phyloP scores from a whole-genome alignment of 2,329 filamentous ascomycete species.

The Byssothecium circinans region DNA sequence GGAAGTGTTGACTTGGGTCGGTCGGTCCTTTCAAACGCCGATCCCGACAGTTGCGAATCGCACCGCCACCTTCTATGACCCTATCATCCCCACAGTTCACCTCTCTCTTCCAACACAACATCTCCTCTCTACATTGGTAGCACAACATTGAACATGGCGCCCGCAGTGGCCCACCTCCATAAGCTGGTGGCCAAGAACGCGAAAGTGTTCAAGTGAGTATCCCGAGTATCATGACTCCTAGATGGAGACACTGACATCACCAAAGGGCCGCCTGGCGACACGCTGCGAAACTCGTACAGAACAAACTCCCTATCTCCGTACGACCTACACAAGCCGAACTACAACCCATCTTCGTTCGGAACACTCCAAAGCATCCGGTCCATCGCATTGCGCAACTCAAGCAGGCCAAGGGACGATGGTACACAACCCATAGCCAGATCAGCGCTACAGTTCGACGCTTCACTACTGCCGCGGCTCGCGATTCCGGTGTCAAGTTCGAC shows the following conservation, averaged over 20 bases:
- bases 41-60: too few species aligned
- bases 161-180: slow-evolving; percentile 42
- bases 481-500: slow-evolving; percentile 49
- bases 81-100: too few species aligned
- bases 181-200: slow-evolving; percentile 46
- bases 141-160: slow-evolving; percentile 38
- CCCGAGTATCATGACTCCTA: background rate
- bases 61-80: too few species aligned
- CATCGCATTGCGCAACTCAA: slow-evolving; percentile 64
- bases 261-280: slow-evolving; percentile 52
- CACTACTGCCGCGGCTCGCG: slow-evolving; percentile 50
- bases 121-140: slow-evolving; percentile 20
- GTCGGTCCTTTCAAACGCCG: too few species aligned
- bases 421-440: slow-evolving; percentile 58
- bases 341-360: slow-evolving; percentile 62
- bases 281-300: slow-evolving; percentile 49
- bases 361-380: slow-evolving; percentile 59
- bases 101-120: slow-evolving; percentile 4
- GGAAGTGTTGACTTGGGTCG: too few species aligned
- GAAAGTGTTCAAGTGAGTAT: slow-evolving; percentile 45
- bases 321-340: slow-evolving; percentile 53
- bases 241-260: slow-evolving; percentile 17
- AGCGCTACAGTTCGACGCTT: slow-evolving; percentile 54
- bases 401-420: slow-evolving; percentile 65
- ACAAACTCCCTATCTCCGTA: slow-evolving; percentile 46